Evolutionary conservation across 2,329 filamentous ascomycete species (phyloP).

Genomic region (Epicoccum nigrum): DNA sequence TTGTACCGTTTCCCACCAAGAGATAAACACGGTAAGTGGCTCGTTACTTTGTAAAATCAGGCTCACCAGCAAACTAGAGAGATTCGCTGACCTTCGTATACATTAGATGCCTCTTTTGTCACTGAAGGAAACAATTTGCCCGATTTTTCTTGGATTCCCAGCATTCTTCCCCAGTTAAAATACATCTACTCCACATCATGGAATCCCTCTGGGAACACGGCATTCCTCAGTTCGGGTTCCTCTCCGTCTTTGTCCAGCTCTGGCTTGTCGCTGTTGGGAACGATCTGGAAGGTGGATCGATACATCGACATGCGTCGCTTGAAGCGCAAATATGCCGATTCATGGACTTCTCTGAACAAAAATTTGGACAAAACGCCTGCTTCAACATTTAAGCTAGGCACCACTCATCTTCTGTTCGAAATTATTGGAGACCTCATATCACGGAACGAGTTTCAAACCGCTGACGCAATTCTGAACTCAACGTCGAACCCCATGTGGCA

Average conservation of each 20-base stretch:
- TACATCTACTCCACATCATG: background rate
- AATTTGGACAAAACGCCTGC: background rate
- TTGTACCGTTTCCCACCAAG: background rate
- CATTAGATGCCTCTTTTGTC: background rate
- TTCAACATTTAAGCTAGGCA: background rate
- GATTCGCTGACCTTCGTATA: no score
- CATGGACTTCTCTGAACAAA: background rate
- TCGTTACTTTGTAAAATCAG: background rate
- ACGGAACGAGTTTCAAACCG: background rate
- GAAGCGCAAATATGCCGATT: background rate
- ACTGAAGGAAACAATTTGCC: background rate
- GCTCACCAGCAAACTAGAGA: no score
- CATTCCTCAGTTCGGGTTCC: background rate
- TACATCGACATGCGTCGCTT: background rate
- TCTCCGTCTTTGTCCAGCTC: background rate
- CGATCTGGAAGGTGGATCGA: background rate
- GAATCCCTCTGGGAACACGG: background rate
- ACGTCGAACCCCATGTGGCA: background rate
- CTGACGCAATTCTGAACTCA: conserved; percentile 1
- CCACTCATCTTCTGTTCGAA: conserved; percentile 1
- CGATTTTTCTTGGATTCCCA: background rate
- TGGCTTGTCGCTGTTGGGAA: background rate
- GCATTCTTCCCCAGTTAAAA: background rate
- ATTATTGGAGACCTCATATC: background rate
- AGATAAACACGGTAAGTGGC: background rate